Base-by-base conservation (phyloP, 2,329 filamentous ascomycete species). In the Fusarium poae region DNA sequence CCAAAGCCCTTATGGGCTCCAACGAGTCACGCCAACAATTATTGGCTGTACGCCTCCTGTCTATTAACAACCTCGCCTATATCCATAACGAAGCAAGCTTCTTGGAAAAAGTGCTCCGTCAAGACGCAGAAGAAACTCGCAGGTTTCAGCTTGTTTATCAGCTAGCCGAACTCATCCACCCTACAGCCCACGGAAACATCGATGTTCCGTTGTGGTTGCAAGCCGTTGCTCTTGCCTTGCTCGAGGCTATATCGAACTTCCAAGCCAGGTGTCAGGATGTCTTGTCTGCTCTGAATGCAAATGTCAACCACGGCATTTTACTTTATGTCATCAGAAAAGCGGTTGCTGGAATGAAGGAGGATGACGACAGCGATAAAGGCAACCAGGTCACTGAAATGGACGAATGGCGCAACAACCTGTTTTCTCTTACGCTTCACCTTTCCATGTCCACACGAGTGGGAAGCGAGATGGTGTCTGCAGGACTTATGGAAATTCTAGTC, bases 261-360 rank as follows among this genome's bases (percentile, higher is more conserved):
- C 91, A 92, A 73, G 82, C 86, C 58, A 94, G 93, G 75, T 88
- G 91, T 30, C 83, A 89, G 34, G 96, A 99, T 77, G 91, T 99
- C 25, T 90, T 94, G 67, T 90, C 93, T 42, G 94, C 96, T n/a
- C 83, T 99, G 42, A 97, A 94, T 74, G 93, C 97, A 55, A 97
- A 95, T 72, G 95, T 98, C 37, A 98, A 97, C 74, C 97, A 99
- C 74, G 97, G 96, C 16, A 91, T 98, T 30, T 85, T 99, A 44
- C 91, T 98, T 71, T 98, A 97, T 75, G 88, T 97, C 70, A 91
- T 97, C 50, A 89, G 95, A 57, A 97, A 97, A 79, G 92, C 94
- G 12, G 92, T 98, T 59, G 90, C 91, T 20, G 92, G 94, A 67
- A 91, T 99, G 81, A 89, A 86, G 59, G 82, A 82, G 20, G 85